Base-by-base conservation (phyloP, 345 rosid genomes). In the Lumnitzera littorea region DNA sequence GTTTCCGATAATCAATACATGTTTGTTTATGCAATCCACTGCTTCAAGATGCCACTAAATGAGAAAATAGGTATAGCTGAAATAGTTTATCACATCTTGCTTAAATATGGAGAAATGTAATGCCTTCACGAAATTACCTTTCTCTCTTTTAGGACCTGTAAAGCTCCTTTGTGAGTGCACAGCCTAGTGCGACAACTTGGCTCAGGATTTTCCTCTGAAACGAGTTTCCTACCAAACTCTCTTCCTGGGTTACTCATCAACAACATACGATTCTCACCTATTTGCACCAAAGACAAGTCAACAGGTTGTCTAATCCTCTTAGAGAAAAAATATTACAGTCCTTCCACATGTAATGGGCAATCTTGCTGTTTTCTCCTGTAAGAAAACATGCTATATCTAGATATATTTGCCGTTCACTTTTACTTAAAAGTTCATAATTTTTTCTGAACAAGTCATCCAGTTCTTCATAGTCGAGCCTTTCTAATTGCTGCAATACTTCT, bases 331-430 rank as follows among this genome's bases (percentile, higher is more conserved):
- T 48, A 1, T 11, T 1, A 16, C 54, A 63, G 51, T 54, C 60
- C 0, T 16, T 20, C 67, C 67, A 63, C 53, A 53, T 46, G 53
- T 47, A 56, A 24, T 2, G 13, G 24, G 60, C 67, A 2, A 46
- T 24, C 3, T 25, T 54, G 12, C 46, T 13, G 2, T 48, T 59
- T 17, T 0, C 2, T 6, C 31, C 31, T 3, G 47, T 1, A 47
- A 63, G 2, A 63, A 55, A 71, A 24, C 70, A 65, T 14, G 74
- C 70, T 27, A 70, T 29, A 65, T 65, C 63, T 1, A 70, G 66
- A 52, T 43, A 62, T 7, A 62, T 54, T 0, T 62, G 5, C 25
- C 0, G 23, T 9, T 62, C 50, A 16, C 55, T n/a, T 2, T 62
- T 43, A 0, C 24, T 23, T 53, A 62, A 53, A 14, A 14, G 41